A percentile compares a stretch with the other conserved stretches of the same genome.
These are phyloP conservation scores for Alternaria gaisen DNA, from an alignment of 2,329 filamentous ascomycete species.

Conservation along the genomic window DNA sequence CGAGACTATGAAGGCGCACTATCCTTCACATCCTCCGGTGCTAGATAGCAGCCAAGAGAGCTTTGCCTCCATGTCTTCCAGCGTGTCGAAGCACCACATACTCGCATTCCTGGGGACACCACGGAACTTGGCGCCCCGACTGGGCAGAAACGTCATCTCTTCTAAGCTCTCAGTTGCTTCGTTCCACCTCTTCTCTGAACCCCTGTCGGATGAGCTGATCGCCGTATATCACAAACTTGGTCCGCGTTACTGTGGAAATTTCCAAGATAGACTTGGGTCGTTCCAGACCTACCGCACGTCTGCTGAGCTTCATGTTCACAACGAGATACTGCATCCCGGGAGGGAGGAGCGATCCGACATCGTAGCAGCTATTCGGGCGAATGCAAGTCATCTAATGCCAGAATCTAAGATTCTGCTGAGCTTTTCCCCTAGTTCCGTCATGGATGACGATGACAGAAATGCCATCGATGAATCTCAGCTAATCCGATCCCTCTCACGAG, in stretches of 20 bases:
- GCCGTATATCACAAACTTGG: conserved; percentile 91
- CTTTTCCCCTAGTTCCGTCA: conserved; percentile 79
- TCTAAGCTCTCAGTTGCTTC: conserved; percentile 91
- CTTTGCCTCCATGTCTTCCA: conserved; percentile 72
- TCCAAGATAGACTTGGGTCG: conserved; percentile 93
- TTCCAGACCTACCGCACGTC: conserved; percentile 97
- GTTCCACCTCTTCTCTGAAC: conserved; percentile 87
- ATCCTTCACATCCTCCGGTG: conserved; percentile 77
- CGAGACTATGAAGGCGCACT: conserved; percentile 89
- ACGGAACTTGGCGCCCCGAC: conserved; percentile 79
- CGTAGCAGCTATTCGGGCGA: conserved; percentile 83
- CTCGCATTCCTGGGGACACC: conserved; percentile 95
- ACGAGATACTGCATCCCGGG: conserved; percentile 87
- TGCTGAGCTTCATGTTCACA: conserved; percentile 86
- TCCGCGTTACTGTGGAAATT: conserved; percentile 91
- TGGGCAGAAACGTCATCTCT: conserved; percentile 75
- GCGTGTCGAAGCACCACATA: conserved; percentile 70
- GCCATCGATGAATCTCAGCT: conserved; percentile 76
- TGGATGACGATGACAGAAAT: conserved; percentile 81
- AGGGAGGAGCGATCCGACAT: conserved; percentile 94
- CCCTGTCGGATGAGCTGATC: conserved; percentile 88
- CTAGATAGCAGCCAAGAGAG: conserved; percentile 71
- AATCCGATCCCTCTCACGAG: conserved; percentile 77
- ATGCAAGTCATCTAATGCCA: conserved; percentile 81
- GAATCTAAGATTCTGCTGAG: conserved; percentile 85